Base-by-base conservation (phyloP, 2,329 filamentous ascomycete genomes). In the Trichoderma aggressivum region DNA sequence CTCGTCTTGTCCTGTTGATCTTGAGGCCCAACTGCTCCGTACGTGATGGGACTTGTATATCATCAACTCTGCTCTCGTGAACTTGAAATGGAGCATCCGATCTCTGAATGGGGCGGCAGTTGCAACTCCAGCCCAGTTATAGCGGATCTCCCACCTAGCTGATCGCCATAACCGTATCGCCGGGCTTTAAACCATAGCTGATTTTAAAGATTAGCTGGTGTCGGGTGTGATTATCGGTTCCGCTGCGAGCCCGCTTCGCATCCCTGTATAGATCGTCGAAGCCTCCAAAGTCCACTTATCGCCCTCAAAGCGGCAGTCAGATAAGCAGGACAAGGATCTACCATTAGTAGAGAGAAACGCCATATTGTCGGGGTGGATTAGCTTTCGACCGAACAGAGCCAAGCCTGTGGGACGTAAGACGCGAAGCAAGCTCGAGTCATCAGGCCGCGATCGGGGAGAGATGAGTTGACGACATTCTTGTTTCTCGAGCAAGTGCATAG, bases 301-400 rank as follows among this genome's bases (percentile, higher is more conserved):
- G n/a, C 43, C 3, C 43, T 47, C 14, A 47, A 5, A 24, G 28
- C 14, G 14, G 18, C 18, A 67, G 32, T 36, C n/a, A 55, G 39
- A 47, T 47, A 24, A 12, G 32, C 39, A 24, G 61, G 26, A 53
- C 43, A 53, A 53, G 61, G 26, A 30, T 53, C 28, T 12, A 1
- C 8, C 47, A 28, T 62, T 39, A 68, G 47, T 69, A 39, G 56
- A 67, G 56, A 67, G 30, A 47, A 47, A 16, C 26, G 34, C 16
- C n/a, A 7, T 21, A 36, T 43, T 28, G 28, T 16, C 60, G 68
- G 62, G 36, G 24, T 60, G 70, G 70, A 71, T 68, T 60, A 71
- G 70, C 55, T 71, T 71, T 71, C 63, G 62, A 28, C 70, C 70
- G 70, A n/a, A 18, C 11, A n/a, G 10, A n/a, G 50, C 39, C 39